A percentile compares a stretch with the other conserved stretches of the same genome.
Evolutionary conservation across 169 alveolate species (phyloP).

Genomic region (Cryptosporidium tyzzeri): DNA sequence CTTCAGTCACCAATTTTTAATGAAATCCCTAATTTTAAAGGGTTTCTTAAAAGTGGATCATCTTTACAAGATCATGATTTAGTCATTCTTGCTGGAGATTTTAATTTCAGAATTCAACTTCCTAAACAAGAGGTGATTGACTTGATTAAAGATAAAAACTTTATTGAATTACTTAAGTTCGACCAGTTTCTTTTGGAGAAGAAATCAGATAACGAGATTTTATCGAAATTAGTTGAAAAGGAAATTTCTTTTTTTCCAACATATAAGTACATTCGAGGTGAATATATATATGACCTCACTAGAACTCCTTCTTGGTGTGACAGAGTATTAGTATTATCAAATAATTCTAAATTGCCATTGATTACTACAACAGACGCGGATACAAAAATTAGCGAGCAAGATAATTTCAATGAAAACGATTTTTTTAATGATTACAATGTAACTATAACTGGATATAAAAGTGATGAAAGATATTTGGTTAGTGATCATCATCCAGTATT

Average conservation of each 20-base stretch:
- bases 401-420: constrained; percentile 67
- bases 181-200: constrained; percentile 82
- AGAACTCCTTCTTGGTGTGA: constrained; percentile 95
- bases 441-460: constrained; percentile 76
- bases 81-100: constrained; percentile 89
- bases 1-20: constrained; percentile 81
- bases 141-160: constrained; percentile 58
- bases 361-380: not conserved
- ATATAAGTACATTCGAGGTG: constrained; percentile 89
- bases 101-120: constrained; percentile 88
- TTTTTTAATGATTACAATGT: not conserved
- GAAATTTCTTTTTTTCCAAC: constrained; percentile 91
- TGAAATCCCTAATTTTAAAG: constrained; percentile 79
- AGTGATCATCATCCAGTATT: constrained; percentile 88
- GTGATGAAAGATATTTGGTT: constrained; percentile 81
- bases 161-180: constrained; percentile 60
- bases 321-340: constrained; percentile 81
- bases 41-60: constrained; percentile 78
- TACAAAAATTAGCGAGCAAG: constrained; percentile 48
- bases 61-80: constrained; percentile 83
- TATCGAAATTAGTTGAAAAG: constrained; percentile 85
- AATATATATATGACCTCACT: constrained; percentile 86
- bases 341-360: not conserved
- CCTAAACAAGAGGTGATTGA: constrained; percentile 77
- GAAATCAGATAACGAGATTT: constrained; percentile 75